Percentiles rank a stretch among this genome's conserved stretches.
Conservation (phyloP, 495 filamentous ascomycete species). For the Diplogelasinospora grovesii region DNA sequence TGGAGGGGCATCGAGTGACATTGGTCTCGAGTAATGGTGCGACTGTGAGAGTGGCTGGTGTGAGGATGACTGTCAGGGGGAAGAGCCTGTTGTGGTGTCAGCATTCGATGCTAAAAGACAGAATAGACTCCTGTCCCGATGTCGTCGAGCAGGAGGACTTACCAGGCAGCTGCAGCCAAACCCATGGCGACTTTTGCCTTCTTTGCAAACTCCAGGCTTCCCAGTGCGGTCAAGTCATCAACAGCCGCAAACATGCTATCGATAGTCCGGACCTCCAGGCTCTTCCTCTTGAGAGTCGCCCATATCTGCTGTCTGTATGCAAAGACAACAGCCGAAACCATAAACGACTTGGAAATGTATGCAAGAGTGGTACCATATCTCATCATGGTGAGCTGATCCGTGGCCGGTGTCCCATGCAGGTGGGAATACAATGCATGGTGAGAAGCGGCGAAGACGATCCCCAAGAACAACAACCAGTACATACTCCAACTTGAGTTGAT, state of each 20-base stretch:
- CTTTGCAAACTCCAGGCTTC: conserved; percentile 26
- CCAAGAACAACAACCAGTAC: conserved; percentile 16
- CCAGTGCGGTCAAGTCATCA: conserved; percentile 23
- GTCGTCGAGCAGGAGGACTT: background rate
- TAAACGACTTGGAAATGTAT: conserved; percentile 19
- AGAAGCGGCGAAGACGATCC: conserved; percentile 14
- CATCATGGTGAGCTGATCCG: conserved; percentile 23
- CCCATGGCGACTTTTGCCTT: conserved; percentile 25
- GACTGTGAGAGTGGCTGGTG: conserved; percentile 21
- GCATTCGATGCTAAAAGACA: background rate
- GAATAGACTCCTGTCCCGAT: too few species aligned
- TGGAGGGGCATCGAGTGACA: conserved; percentile 7
- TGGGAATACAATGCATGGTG: conserved; percentile 21
- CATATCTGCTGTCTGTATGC: conserved; percentile 24
- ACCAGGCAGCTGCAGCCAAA: conserved; percentile 28
- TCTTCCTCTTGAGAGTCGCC: conserved; percentile 19
- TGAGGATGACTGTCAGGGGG: conserved; percentile 23
- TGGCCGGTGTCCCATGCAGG: conserved; percentile 16
- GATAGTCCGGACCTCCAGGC: conserved; percentile 19
- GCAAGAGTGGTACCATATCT: conserved; percentile 20
- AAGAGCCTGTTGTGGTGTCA: conserved; percentile 17
- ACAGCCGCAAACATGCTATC: conserved; percentile 29
- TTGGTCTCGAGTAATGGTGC: conserved; percentile 8
- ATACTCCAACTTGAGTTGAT: conserved; percentile 16
- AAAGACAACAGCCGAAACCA: conserved; percentile 22